phyloP scores from a whole-genome alignment of 257 asterid species.

The Anisodus acutangulus region DNA sequence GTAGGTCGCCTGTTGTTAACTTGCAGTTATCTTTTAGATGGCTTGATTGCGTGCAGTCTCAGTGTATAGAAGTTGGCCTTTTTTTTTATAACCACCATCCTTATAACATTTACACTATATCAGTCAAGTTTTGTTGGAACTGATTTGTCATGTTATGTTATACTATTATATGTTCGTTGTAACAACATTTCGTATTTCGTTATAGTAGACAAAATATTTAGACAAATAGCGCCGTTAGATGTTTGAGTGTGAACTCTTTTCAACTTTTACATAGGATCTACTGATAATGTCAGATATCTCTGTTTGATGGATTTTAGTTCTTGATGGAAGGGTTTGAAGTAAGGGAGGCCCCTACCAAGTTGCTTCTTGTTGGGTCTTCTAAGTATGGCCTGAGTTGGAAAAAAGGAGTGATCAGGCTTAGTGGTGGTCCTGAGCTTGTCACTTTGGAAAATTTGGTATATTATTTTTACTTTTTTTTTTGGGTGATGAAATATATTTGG shows the following conservation, averaged over 20 bases:
- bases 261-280: constrained; percentile 25
- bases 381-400: constrained; percentile 22
- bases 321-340: neutral
- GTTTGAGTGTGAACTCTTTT: neutral
- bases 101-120: neutral
- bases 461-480: neutral
- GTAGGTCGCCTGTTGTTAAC: too few species aligned
- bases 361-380: constrained; percentile 21
- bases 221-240: neutral
- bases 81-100: too few species aligned
- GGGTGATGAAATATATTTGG: neutral
- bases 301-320: neutral
- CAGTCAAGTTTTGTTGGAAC: neutral
- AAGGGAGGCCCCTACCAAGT: constrained; percentile 40
- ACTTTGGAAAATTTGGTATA: neutral
- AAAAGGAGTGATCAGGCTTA: constrained; percentile 1
- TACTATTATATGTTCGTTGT: neutral
- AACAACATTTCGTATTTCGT: too few species aligned
- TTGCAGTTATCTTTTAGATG: neutral
- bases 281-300: constrained; percentile 25
- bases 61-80: neutral
- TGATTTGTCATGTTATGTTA: neutral
- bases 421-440: constrained; percentile 26
- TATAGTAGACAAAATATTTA: neutral
- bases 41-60: neutral